Conservation (phyloP, 2,329 filamentous ascomycete species). For the Fusarium keratoplasticum region DNA sequence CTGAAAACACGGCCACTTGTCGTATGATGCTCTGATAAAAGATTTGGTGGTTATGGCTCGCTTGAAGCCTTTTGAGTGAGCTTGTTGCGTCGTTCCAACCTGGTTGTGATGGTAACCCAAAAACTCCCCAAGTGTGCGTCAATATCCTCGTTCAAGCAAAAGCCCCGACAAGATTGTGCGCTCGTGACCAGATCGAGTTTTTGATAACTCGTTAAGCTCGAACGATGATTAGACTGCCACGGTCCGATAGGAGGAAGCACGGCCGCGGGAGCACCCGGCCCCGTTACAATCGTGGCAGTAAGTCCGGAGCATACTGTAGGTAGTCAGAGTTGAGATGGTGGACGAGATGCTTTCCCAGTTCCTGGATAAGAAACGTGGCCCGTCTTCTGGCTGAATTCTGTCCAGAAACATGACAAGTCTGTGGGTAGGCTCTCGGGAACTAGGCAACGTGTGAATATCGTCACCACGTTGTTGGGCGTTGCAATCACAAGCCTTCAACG, state of each 20-base stretch:
- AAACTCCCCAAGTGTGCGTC: not conserved
- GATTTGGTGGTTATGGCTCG: not conserved
- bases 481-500: slow-evolving; percentile 1
- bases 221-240: slow-evolving; percentile 4
- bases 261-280: slow-evolving; percentile 31
- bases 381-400: not conserved
- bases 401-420: not conserved
- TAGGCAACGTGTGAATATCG: not conserved
- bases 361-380: not conserved
- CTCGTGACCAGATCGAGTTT: slow-evolving; percentile 1
- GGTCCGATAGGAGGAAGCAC: slow-evolving; percentile 28
- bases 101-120: not conserved
- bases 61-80: not conserved
- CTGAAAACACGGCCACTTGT: not conserved
- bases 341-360: not conserved
- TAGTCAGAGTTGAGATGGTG: not conserved
- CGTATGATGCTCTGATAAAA: not conserved
- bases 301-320: not conserved
- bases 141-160: not conserved
- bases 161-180: not conserved
- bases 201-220: slow-evolving; percentile 12
- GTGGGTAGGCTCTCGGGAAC: not conserved
- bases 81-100: not conserved
- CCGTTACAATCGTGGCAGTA: slow-evolving; percentile 15
- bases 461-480: not conserved